These are phyloP conservation scores for Adansonia grandidieri DNA, from an alignment of 441 rosid species.

Conservation along the genomic window DNA sequence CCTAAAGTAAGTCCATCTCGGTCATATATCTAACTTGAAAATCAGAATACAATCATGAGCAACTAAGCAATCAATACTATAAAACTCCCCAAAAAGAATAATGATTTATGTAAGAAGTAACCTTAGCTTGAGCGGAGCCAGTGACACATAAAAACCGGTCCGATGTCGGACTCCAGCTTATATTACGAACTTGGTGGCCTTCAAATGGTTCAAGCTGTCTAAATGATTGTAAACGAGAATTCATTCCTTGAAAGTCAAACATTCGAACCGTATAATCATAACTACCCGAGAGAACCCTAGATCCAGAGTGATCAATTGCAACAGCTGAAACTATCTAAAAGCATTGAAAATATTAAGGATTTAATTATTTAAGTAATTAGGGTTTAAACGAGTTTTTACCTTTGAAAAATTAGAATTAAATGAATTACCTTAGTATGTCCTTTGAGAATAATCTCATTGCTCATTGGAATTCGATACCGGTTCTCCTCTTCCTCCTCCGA, in stretches of 20 bases:
- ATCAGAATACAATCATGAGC: slow-evolving; percentile 20
- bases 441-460: slow-evolving; percentile 89
- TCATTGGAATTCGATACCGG: slow-evolving; percentile 66
- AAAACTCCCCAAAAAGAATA: neutral
- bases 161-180: slow-evolving; percentile 96
- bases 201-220: slow-evolving; percentile 93
- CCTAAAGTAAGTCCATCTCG: slow-evolving; percentile 96
- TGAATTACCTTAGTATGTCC: slow-evolving; percentile 77
- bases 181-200: slow-evolving; percentile 91
- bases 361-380: neutral
- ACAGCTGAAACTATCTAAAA: slow-evolving; percentile 83
- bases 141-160: slow-evolving; percentile 87
- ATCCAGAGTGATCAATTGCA: slow-evolving; percentile 94
- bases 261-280: slow-evolving; percentile 90
- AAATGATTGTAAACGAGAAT: slow-evolving; percentile 83
- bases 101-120: slow-evolving; percentile 27
- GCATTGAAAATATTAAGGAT: slow-evolving; percentile 8
- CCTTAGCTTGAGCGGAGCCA: slow-evolving; percentile 99
- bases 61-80: slow-evolving; percentile 1
- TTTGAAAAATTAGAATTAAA: neutral
- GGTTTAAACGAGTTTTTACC: neutral
- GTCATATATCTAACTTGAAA: slow-evolving; percentile 72
- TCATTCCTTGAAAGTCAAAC: slow-evolving; percentile 99
- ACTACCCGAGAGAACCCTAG: slow-evolving; percentile 93
- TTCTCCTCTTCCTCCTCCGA: slow-evolving; percentile 49